Conservation (phyloP, 2,329 filamentous ascomycete genomes). For the Ceratocystis cubensis region DNA sequence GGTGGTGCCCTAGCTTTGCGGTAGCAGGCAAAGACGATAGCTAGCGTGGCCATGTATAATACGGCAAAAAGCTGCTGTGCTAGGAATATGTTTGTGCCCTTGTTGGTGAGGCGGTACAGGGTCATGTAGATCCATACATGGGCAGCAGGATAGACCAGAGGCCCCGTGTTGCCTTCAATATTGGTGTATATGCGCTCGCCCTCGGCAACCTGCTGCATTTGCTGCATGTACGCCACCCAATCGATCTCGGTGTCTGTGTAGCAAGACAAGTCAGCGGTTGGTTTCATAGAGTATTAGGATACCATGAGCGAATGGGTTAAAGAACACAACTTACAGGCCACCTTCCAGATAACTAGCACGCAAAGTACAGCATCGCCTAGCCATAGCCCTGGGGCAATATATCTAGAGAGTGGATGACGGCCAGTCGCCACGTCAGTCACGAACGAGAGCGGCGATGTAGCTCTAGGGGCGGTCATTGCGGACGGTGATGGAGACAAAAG, state of each 20-base stretch:
- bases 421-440: conserved; percentile 37
- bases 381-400: conserved; percentile 50
- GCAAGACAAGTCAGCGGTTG: neutral
- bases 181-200: conserved; percentile 82
- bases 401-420: conserved; percentile 37
- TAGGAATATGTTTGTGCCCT: conserved; percentile 60
- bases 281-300: neutral
- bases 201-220: conserved; percentile 62
- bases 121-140: conserved; percentile 84
- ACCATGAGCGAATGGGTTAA: neutral
- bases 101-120: conserved; percentile 64
- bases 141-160: conserved; percentile 84
- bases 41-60: conserved; percentile 65
- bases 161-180: conserved; percentile 79
- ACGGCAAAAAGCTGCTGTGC: conserved; percentile 77
- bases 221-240: conserved; percentile 95
- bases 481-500: neutral
- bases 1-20: conserved; percentile 64
- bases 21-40: conserved; percentile 73
- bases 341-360: conserved; percentile 60
- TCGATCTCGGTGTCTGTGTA: conserved; percentile 83
- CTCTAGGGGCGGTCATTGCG: neutral
- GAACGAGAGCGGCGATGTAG: conserved; percentile 19
- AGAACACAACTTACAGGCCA: conserved; percentile 54
- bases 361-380: conserved; percentile 60